A percentile compares a stretch with the other conserved stretches of the same genome.
phyloP scores from a whole-genome alignment of 306 rosid species.

The Rosa chinensis region DNA sequence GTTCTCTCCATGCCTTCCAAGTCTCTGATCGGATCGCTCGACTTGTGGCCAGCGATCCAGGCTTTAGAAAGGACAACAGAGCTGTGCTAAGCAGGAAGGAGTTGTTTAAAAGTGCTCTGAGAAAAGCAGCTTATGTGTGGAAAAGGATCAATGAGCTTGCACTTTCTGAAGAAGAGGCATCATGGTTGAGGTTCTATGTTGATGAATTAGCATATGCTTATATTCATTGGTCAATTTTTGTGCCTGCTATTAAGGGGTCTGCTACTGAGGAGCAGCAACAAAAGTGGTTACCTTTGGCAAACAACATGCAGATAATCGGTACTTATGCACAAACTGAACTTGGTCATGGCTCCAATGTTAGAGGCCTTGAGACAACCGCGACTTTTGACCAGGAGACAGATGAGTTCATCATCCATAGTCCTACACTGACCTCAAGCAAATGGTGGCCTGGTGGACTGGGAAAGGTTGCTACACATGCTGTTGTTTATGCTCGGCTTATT shows the following conservation, averaged over 20 bases:
- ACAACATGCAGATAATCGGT: slow-evolving; percentile 84
- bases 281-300: slow-evolving; percentile 82
- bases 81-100: slow-evolving; percentile 56
- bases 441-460: slow-evolving; percentile 99
- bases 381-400: slow-evolving; percentile 77
- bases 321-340: slow-evolving; percentile 97
- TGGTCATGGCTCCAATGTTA: slow-evolving; percentile 95
- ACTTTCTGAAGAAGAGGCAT: slow-evolving; percentile 79
- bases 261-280: slow-evolving; percentile 83
- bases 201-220: slow-evolving; percentile 77
- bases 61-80: slow-evolving; percentile 67
- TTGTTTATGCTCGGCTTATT: slow-evolving; percentile 79
- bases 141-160: slow-evolving; percentile 70
- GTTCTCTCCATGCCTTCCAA: slow-evolving; percentile 61
- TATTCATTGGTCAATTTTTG: slow-evolving; percentile 97
- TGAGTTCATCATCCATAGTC: slow-evolving; percentile 81
- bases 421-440: slow-evolving; percentile 87
- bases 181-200: slow-evolving; percentile 58
- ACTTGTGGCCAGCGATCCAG: slow-evolving; percentile 86
- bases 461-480: slow-evolving; percentile 77
- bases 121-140: slow-evolving; percentile 80
- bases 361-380: slow-evolving; percentile 91
- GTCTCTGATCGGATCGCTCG: slow-evolving; percentile 71
- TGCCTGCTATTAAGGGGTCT: slow-evolving; percentile 79
- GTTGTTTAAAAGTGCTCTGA: slow-evolving; percentile 72